A percentile compares a stretch with the other conserved stretches of the same genome.
phyloP scores from a whole-genome alignment of 2,329 filamentous ascomycete species.

The Tolypocladium guangdongense region DNA sequence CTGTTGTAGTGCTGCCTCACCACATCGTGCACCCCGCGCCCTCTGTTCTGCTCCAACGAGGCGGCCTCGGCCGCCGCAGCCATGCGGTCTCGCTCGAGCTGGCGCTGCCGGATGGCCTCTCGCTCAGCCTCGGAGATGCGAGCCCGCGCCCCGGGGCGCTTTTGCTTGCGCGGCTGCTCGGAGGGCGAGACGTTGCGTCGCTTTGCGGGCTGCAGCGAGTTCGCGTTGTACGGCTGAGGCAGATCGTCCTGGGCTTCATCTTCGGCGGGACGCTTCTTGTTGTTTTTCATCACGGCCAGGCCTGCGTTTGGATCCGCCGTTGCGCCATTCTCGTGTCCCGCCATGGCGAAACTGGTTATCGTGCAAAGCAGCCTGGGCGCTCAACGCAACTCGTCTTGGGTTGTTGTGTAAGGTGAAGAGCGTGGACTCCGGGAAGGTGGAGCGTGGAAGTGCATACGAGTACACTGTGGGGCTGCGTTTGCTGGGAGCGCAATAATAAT shows the following conservation, averaged over 20 bases:
- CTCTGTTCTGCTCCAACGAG: conserved; percentile 26
- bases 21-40: conserved; percentile 61
- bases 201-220: conserved; percentile 46
- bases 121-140: conserved; percentile 58
- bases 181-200: conserved; percentile 45
- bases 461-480: background rate
- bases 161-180: conserved; percentile 50
- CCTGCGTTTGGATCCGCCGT: background rate
- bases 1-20: conserved; percentile 93
- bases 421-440: background rate
- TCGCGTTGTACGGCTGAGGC: conserved; percentile 50
- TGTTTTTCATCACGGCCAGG: conserved; percentile 6
- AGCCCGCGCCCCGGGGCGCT: conserved; percentile 55
- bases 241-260: conserved; percentile 31
- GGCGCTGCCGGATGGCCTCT: conserved; percentile 54
- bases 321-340: background rate
- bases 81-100: conserved; percentile 44
- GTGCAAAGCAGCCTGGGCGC: background rate
- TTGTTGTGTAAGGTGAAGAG: background rate
- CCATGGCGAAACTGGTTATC: background rate
- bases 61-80: conserved; percentile 24
- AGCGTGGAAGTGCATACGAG: background rate
- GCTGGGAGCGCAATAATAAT: background rate
- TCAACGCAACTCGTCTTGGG: background rate
- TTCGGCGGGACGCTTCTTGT: conserved; percentile 21